Base-by-base conservation (phyloP, 495 filamentous ascomycete genomes). In the Hyaloscypha finlandica region DNA sequence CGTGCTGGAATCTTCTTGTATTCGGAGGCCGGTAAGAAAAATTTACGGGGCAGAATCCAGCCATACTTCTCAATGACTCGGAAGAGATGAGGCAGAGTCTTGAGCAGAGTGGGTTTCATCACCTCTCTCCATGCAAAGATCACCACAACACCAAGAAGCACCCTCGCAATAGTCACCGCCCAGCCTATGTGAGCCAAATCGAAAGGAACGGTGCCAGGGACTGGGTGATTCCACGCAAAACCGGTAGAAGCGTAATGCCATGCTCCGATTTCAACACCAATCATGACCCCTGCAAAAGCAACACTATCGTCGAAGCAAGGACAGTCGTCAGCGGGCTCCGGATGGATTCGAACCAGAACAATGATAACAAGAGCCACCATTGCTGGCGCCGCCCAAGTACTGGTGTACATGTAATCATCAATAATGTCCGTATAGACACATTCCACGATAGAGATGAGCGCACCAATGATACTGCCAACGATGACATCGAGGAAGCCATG, bases 241-340 rank as follows among this genome's bases (percentile, higher is more conserved):
- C 75, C 77, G 3, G 84, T 85, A 8, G 78, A 79, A 3, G 85
- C 85, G 70, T 89, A 90, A 75, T 91, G 92, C 93, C 93, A 98
- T 19, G 84, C 88, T 3, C 90, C 93, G 53, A 89, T 73, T 70
- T 94, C 88, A 57, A 90, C 79, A 0, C 95, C 95, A 59, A 97
- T 88, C 64, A 92, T 83, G 33, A 97, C 94, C 6, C 91, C 95
- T 25, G 92, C 89, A 74, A 98, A 99, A 8, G 94, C 87, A 42
- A 99, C 92, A 70, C 91, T 94, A 79, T 99, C 95, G 75, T 99
- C 95, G 74, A 96, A 99, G 74, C 95, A 99, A 19, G 95, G 95
- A 71, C 95, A 99, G 75, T 97, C 90, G 76, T 99, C 95, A 0
- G 93, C 95, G 2, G 95, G 95, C 70, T 99, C 95, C 2, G 95